These are phyloP conservation scores for Xanthoceras sorbifolium DNA, from an alignment of 345 rosid genomes.

Conservation along the genomic window DNA sequence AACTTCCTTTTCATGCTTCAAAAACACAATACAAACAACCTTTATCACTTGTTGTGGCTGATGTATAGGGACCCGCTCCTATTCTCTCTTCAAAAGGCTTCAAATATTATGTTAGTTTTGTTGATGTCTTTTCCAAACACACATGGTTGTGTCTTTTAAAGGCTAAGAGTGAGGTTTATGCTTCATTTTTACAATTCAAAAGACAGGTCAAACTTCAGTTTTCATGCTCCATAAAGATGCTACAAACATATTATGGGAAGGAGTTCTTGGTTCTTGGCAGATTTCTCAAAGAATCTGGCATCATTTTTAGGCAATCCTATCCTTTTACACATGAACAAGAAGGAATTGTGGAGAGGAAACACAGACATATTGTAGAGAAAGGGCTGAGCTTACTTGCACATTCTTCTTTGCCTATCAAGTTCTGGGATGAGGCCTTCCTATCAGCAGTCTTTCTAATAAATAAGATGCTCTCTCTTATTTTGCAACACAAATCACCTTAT, in stretches of 20 bases:
- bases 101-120: too few species aligned
- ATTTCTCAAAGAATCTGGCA: not conserved
- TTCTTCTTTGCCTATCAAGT: not conserved
- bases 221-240: not conserved
- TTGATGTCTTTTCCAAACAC: not conserved
- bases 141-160: not conserved
- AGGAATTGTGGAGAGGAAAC: not conserved
- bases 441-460: not conserved
- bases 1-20: too few species aligned
- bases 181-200: too few species aligned
- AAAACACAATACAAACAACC: too few species aligned
- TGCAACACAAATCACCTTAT: too few species aligned
- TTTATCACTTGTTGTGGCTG: not conserved
- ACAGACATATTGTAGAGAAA: too few species aligned
- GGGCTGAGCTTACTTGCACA: not conserved
- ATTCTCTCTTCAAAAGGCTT: not conserved
- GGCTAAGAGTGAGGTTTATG: not conserved
- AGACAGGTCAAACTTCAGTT: not conserved
- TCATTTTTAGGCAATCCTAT: not conserved
- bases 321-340: not conserved
- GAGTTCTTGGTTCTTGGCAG: not conserved
- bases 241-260: not conserved
- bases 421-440: too few species aligned
- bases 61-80: not conserved
- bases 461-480: not conserved